Conservation (phyloP, 148 eudicot species). For the Vaccinium myrtillus region DNA sequence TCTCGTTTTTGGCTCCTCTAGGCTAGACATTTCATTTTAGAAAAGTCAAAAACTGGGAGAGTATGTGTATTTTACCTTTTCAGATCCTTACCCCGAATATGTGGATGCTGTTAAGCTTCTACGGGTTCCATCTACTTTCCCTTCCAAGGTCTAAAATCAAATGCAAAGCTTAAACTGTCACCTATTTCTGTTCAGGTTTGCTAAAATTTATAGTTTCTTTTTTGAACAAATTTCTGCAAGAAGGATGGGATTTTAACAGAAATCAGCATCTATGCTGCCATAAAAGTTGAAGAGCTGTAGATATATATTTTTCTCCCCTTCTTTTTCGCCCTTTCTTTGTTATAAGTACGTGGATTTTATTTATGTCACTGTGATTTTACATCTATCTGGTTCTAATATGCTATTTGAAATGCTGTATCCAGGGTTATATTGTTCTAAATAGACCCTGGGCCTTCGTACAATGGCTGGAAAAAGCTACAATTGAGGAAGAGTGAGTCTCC, state of each 20-base stretch:
- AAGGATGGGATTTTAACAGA: not conserved
- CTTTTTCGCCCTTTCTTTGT: not conserved
- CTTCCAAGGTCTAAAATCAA: not conserved
- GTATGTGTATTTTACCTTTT: not conserved
- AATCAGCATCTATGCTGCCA: not conserved
- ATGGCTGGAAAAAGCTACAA: constrained; percentile 70
- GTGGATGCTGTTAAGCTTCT: not conserved
- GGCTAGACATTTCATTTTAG: not conserved
- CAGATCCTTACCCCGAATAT: not conserved
- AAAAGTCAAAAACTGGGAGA: not conserved
- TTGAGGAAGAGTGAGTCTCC: constrained; percentile 76
- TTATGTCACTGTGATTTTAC: not conserved
- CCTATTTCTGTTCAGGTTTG: not conserved
- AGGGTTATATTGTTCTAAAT: constrained; percentile 80
- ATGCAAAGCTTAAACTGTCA: not conserved
- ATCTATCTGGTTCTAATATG: constrained; percentile 12
- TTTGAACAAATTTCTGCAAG: not conserved
- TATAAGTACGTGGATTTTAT: not conserved
- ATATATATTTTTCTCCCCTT: not conserved
- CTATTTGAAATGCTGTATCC: constrained; percentile 20
- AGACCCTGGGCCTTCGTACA: constrained; percentile 98
- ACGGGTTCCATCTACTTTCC: not conserved
- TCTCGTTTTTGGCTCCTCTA: not conserved
- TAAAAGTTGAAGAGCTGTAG: not conserved
- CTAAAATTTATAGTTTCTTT: not conserved